Base-by-base conservation (phyloP, 2,329 filamentous ascomycete species). In the Lecanosticta acicola region DNA sequence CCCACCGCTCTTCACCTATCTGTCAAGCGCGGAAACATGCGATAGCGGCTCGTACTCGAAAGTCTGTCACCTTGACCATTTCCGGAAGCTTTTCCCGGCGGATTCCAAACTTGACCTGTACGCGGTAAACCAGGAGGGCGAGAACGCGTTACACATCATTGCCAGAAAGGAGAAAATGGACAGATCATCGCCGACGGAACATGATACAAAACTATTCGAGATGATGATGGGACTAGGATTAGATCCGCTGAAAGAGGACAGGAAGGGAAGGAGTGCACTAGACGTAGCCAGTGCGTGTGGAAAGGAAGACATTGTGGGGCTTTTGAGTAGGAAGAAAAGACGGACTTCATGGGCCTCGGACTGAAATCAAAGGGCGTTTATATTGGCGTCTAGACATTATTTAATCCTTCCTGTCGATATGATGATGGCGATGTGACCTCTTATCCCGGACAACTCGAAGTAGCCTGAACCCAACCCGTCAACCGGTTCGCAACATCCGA, bases 401-500 rank as follows among this genome's bases (percentile, higher is more conserved):
- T n/a, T n/a, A n/a, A n/a, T n/a, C n/a, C n/a, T n/a, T n/a, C n/a
- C n/a, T n/a, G n/a, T n/a, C n/a, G n/a, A n/a, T n/a, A n/a, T n/a
- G n/a, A n/a, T n/a, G n/a, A n/a, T n/a, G n/a, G n/a, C n/a, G n/a
- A n/a, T n/a, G n/a, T n/a, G n/a, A n/a, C n/a, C n/a, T n/a, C n/a
- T n/a, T n/a, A n/a, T n/a, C 24, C 44, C 3, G 44, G 39, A 50
- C 56, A 59, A 34, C 29, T 55, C 13, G 34, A 46, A 32, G 45
- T 41, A 3, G 56, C 59, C 26, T 56, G 48, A 32, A 61, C 61
- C 70, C 70, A 72, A 16, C 70, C 67, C 4, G 65, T 63, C 44
- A 75, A 62, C 37, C 71, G 65, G 55, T 75, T 75, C 39, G 75
- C 74, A 53, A 77, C 63, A 51, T 78, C 75, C 13, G 63, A 68